phyloP scores from a whole-genome alignment of 129 eudicot genomes.

The Saussurea involucrata region DNA sequence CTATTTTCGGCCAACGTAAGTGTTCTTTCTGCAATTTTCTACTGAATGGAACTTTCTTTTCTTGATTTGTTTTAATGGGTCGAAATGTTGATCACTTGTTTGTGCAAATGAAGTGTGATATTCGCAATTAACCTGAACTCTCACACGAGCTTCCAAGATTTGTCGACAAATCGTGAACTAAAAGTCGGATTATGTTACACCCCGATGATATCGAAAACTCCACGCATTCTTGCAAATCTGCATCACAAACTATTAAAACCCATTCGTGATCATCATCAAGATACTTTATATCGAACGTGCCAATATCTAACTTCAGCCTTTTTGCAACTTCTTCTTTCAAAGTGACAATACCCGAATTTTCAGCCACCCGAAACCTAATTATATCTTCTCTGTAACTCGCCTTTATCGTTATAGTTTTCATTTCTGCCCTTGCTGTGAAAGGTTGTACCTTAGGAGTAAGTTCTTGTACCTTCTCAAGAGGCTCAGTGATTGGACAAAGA shows the following conservation, averaged over 20 bases:
- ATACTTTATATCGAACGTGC: constrained; percentile 70
- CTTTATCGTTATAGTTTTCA: constrained; percentile 60
- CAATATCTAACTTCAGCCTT: constrained; percentile 65
- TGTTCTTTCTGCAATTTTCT: constrained; percentile 4
- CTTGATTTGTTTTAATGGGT: background rate
- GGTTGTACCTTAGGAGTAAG: constrained; percentile 39
- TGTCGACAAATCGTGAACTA: constrained; percentile 66
- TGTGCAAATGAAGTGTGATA: constrained; percentile 13
- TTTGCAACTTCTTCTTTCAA: constrained; percentile 77
- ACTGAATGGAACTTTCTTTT: background rate
- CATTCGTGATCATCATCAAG: constrained; percentile 91
- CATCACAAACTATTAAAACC: constrained; percentile 76
- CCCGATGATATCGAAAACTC: constrained; percentile 56
- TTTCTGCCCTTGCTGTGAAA: constrained; percentile 48
- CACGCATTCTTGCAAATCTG: constrained; percentile 76
- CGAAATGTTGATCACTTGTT: constrained; percentile 6
- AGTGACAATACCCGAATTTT: constrained; percentile 43
- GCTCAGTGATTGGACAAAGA: constrained; percentile 54
- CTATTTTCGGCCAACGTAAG: background rate
- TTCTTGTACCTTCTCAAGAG: constrained; percentile 48
- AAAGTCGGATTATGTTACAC: constrained; percentile 56
- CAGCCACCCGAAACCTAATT: constrained; percentile 63
- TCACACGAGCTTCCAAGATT: constrained; percentile 83
- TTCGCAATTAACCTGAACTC: constrained; percentile 53
- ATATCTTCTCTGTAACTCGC: constrained; percentile 80